These are phyloP conservation scores for Aspergillus costaricaensis DNA, from an alignment of 2,329 filamentous ascomycete genomes.

Conservation along the genomic window DNA sequence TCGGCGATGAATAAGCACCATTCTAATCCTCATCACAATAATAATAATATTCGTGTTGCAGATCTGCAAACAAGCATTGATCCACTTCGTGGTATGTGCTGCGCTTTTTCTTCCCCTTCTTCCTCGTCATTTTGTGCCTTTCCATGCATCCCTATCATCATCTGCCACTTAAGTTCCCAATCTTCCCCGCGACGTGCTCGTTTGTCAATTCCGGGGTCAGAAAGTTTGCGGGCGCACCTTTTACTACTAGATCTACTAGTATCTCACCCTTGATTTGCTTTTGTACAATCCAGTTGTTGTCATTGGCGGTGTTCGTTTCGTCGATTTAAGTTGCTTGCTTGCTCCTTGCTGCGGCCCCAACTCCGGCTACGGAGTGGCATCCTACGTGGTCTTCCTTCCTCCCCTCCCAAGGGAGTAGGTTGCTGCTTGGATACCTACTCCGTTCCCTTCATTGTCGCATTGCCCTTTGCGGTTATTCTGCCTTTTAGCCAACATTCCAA, in stretches of 20 bases:
- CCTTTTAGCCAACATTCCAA: slow-evolving; percentile 18
- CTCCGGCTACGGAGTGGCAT: neutral
- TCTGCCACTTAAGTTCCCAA: neutral
- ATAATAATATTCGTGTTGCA: slow-evolving; percentile 21
- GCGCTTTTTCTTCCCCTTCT: slow-evolving; percentile 13
- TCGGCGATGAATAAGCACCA: slow-evolving; percentile 28
- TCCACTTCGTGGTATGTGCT: slow-evolving; percentile 30
- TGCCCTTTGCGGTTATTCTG: slow-evolving; percentile 9
- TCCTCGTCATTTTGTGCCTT: neutral
- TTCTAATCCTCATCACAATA: slow-evolving; percentile 14
- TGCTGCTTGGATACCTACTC: neutral
- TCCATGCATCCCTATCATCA: slow-evolving; percentile 4
- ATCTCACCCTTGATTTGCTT: neutral
- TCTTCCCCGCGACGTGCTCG: neutral
- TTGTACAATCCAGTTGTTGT: neutral
- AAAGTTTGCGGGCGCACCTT: neutral
- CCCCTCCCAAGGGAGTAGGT: neutral
- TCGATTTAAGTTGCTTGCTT: neutral
- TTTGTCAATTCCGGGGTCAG: neutral
- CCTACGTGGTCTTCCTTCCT: neutral
- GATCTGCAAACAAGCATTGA: slow-evolving; percentile 31
- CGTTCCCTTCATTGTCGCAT: slow-evolving; percentile 12
- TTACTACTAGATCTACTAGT: neutral
- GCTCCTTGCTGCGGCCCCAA: slow-evolving; percentile 10
- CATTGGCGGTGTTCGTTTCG: neutral